Conservation (phyloP, 2,329 filamentous ascomycete genomes). For the Curvularia eragrostidis region DNA sequence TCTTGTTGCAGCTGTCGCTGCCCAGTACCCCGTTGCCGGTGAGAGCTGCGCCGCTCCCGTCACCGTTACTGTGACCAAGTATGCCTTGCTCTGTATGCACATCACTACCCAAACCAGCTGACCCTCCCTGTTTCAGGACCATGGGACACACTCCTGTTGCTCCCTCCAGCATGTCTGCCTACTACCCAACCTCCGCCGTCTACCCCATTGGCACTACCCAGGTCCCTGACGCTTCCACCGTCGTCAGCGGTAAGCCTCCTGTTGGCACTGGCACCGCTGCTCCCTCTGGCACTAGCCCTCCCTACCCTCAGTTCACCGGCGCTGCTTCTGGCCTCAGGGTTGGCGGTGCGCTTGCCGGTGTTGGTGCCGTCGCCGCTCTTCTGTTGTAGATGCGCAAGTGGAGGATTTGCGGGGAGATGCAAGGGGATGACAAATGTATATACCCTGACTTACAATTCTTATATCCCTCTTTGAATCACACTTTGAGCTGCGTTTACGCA, state of each 20-base stretch:
- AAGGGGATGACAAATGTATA: background rate
- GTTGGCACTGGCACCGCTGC: slow-evolving; percentile 24
- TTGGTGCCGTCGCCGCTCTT: slow-evolving; percentile 44
- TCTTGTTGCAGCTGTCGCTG: slow-evolving; percentile 34
- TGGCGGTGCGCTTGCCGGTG: slow-evolving; percentile 43
- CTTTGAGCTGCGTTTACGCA: slow-evolving; percentile 6
- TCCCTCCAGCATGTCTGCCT: slow-evolving; percentile 29
- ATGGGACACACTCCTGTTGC: slow-evolving; percentile 31
- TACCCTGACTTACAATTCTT: slow-evolving; percentile 9
- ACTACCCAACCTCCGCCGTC: slow-evolving; percentile 34
- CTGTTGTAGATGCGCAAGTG: slow-evolving; percentile 39
- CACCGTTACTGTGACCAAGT: slow-evolving; percentile 43
- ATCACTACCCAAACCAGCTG: background rate
- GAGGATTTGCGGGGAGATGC: background rate
- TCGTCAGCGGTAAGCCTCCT: background rate
- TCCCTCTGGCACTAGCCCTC: slow-evolving; percentile 32
- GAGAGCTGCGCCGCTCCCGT: slow-evolving; percentile 32
- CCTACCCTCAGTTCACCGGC: slow-evolving; percentile 41
- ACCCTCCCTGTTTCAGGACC: slow-evolving; percentile 17
- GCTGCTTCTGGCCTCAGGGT: slow-evolving; percentile 41
- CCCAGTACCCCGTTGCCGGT: slow-evolving; percentile 26
- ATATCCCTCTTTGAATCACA: slow-evolving; percentile 1
- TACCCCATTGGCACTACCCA: slow-evolving; percentile 12
- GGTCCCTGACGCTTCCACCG: slow-evolving; percentile 13
- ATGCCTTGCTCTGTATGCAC: slow-evolving; percentile 15